Evolutionary conservation across 1,284 basidiomycete genomes (phyloP).

Genomic region (Apiotrichum siamense): DNA sequence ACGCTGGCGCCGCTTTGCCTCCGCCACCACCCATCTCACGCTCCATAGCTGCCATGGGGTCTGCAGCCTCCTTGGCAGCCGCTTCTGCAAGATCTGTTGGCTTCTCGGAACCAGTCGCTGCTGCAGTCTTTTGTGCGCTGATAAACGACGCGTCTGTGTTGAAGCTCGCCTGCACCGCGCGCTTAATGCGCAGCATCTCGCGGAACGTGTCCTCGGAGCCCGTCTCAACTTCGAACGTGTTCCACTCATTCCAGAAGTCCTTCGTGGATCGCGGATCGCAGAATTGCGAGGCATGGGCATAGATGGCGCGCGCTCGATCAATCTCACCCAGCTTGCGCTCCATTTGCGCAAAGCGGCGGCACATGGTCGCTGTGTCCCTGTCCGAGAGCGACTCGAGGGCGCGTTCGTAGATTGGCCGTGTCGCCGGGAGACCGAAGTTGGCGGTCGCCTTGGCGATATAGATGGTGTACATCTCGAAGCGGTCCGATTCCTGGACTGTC

Average conservation of each 20-base stretch:
- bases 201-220: constrained; percentile 98
- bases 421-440: constrained; percentile 93
- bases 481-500: constrained; percentile 80
- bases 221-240: constrained; percentile 90
- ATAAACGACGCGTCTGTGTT: constrained; percentile 86
- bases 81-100: constrained; percentile 34
- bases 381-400: constrained; percentile 93
- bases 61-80: constrained; percentile 48
- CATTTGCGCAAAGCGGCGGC: constrained; percentile 86
- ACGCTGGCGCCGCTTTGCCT: constrained; percentile 52
- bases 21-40: constrained; percentile 56
- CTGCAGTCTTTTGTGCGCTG: constrained; percentile 73
- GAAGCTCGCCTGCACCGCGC: constrained; percentile 96
- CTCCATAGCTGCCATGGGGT: constrained; percentile 55
- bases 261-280: constrained; percentile 88
- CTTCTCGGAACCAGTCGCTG: constrained; percentile 46
- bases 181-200: constrained; percentile 96
- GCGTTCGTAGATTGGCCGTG: constrained; percentile 91
- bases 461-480: constrained; percentile 95
- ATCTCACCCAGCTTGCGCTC: constrained; percentile 99
- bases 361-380: constrained; percentile 94
- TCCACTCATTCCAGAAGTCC: constrained; percentile 96
- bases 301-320: constrained; percentile 91
- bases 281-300: constrained; percentile 96
- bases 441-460: constrained; percentile 96